phyloP scores from a whole-genome alignment of 768 basidiomycete species.

The Suillus plorans region DNA sequence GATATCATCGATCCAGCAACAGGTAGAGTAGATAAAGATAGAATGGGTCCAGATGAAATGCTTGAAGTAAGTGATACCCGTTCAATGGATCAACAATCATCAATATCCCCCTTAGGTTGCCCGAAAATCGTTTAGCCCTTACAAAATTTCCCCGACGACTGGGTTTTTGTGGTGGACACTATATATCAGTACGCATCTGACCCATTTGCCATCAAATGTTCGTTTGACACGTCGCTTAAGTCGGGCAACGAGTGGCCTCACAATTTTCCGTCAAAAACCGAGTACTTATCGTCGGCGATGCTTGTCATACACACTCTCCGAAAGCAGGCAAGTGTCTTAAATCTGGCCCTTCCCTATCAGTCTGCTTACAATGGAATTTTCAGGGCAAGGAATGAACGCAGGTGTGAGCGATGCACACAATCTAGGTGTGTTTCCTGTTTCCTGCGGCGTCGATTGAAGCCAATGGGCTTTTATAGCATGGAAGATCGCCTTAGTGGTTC shows the following conservation, averaged over 20 bases:
- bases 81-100: neutral
- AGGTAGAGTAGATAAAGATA: conserved; percentile 41
- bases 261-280: conserved; percentile 47
- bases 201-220: neutral
- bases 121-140: conserved; percentile 41
- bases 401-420: conserved; percentile 57
- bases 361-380: conserved; percentile 19
- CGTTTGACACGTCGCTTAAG: conserved; percentile 22
- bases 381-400: conserved; percentile 55
- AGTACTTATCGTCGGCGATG: conserved; percentile 58
- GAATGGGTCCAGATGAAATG: conserved; percentile 38
- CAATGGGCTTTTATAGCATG: conserved; percentile 34
- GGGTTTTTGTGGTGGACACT: conserved; percentile 50
- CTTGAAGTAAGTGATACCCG: conserved; percentile 30
- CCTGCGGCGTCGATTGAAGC: neutral
- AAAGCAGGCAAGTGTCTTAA: conserved; percentile 35
- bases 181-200: conserved; percentile 40
- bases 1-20: conserved; percentile 36
- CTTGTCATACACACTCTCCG: conserved; percentile 47
- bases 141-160: conserved; percentile 28
- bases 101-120: conserved; percentile 31
- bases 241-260: conserved; percentile 57
- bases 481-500: conserved; percentile 53
- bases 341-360: neutral
- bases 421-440: conserved; percentile 32